phyloP scores from a whole-genome alignment of 2,329 filamentous ascomycete genomes.

The Coniochaeta hoffmannii region DNA sequence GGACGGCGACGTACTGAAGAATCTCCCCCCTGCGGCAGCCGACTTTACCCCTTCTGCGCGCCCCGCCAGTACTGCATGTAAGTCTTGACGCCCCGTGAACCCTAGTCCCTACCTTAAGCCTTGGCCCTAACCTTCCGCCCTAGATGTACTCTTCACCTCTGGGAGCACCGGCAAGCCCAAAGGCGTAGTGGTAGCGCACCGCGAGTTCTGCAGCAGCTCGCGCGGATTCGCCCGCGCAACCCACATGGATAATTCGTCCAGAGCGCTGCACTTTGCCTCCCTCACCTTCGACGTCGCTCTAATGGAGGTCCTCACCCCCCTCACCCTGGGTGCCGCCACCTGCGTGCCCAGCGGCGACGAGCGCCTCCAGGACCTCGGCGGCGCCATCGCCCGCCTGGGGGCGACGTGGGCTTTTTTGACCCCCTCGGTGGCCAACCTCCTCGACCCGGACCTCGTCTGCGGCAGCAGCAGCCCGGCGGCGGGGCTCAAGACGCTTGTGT shows the following conservation, averaged over 20 bases:
- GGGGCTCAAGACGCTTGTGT: conserved; percentile 17
- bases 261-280: conserved; percentile 16
- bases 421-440: conserved; percentile 18
- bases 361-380: conserved; percentile 25
- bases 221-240: conserved; percentile 2
- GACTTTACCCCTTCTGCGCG: neutral
- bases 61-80: conserved; percentile 4
- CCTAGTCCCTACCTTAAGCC: too few species aligned
- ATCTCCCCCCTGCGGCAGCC: neutral
- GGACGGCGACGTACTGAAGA: neutral
- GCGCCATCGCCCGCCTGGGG: conserved; percentile 12
- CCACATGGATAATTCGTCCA: conserved; percentile 4
- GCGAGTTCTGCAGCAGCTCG: conserved; percentile 11
- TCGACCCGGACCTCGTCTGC: conserved; percentile 16
- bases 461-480: too few species aligned
- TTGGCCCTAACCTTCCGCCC: too few species aligned
- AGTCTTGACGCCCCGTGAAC: too few species aligned
- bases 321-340: conserved; percentile 28
- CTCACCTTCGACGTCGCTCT: conserved; percentile 32
- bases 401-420: conserved; percentile 14
- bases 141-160: conserved; percentile 43
- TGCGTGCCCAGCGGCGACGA: conserved; percentile 29
- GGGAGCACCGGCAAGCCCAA: conserved; percentile 42
- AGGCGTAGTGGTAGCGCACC: conserved; percentile 31
- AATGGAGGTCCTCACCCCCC: conserved; percentile 27